phyloP scores from a whole-genome alignment of 78 protist genomes.

The Diacronema lutheri region DNA sequence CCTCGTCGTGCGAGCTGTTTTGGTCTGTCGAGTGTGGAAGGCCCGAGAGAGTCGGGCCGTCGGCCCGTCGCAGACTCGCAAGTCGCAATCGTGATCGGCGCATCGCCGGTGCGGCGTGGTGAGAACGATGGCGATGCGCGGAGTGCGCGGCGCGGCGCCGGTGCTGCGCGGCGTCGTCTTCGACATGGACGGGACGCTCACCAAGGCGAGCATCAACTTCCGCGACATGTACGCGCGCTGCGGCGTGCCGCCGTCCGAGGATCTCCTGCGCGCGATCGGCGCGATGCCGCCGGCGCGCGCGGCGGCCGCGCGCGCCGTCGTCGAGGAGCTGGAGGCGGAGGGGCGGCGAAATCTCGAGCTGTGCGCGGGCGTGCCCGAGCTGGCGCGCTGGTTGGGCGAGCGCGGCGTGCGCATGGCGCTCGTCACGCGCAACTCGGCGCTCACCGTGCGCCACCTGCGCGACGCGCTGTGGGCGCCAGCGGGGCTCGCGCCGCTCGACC shows the following conservation, averaged over 20 bases:
- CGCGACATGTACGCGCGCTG: not conserved
- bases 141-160: too few species aligned
- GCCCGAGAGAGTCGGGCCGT: too few species aligned
- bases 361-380: not conserved
- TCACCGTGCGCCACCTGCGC: not conserved
- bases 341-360: not conserved
- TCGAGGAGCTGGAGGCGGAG: conserved; percentile 22
- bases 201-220: not conserved
- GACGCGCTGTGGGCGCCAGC: not conserved
- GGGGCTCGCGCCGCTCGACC: not conserved
- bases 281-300: not conserved
- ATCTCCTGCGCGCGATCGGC: not conserved
- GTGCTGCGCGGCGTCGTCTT: conserved; percentile 25
- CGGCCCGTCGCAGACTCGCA: too few species aligned
- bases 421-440: conserved; percentile 4
- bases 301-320: not conserved
- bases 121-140: too few species aligned
- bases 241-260: not conserved
- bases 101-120: too few species aligned
- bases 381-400: not conserved
- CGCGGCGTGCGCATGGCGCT: not conserved
- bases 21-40: too few species aligned
- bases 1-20: too few species aligned
- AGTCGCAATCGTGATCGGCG: too few species aligned
- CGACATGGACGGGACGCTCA: conserved; percentile 29